Evolutionary conservation across 2,329 filamentous ascomycete genomes (phyloP).

Genomic region (Aspergillus sp.): DNA sequence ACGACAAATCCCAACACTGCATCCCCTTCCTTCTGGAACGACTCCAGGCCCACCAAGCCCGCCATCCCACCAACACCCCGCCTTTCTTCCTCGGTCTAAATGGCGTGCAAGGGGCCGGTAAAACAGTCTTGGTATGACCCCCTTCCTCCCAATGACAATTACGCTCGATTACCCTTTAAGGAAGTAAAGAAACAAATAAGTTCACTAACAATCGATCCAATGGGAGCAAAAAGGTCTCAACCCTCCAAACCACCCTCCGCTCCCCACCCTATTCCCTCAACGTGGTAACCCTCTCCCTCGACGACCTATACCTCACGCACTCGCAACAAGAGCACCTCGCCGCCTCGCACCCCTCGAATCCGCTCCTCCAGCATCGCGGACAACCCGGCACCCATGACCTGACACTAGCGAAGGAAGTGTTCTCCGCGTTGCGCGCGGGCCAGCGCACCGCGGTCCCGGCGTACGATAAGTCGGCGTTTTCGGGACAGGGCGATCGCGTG

Average conservation of each 20-base stretch:
- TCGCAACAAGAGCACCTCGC: constrained; percentile 67
- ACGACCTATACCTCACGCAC: constrained; percentile 85
- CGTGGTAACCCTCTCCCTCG: constrained; percentile 76
- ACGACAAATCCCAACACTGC: constrained; percentile 77
- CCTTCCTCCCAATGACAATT: neutral
- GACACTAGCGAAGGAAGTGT: constrained; percentile 62
- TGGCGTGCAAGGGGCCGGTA: constrained; percentile 87
- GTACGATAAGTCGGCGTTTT: constrained; percentile 81
- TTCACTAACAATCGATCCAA: neutral
- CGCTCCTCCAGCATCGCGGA: constrained; percentile 76
- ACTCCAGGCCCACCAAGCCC: constrained; percentile 54
- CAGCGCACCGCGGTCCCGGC: constrained; percentile 64
- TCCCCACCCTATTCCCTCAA: constrained; percentile 59
- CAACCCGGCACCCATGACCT: constrained; percentile 85
- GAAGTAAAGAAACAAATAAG: no score
- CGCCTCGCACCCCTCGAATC: constrained; percentile 66
- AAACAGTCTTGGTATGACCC: constrained; percentile 73
- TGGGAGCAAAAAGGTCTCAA: constrained; percentile 51
- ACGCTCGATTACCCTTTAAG: neutral
- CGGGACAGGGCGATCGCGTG: constrained; percentile 74
- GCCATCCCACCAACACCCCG: constrained; percentile 42
- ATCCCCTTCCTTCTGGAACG: constrained; percentile 72
- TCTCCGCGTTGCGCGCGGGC: constrained; percentile 58
- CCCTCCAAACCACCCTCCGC: constrained; percentile 64
- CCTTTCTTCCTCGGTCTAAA: constrained; percentile 88